Conservation (phyloP, 768 basidiomycete species). For the Termitomyces sp. region DNA sequence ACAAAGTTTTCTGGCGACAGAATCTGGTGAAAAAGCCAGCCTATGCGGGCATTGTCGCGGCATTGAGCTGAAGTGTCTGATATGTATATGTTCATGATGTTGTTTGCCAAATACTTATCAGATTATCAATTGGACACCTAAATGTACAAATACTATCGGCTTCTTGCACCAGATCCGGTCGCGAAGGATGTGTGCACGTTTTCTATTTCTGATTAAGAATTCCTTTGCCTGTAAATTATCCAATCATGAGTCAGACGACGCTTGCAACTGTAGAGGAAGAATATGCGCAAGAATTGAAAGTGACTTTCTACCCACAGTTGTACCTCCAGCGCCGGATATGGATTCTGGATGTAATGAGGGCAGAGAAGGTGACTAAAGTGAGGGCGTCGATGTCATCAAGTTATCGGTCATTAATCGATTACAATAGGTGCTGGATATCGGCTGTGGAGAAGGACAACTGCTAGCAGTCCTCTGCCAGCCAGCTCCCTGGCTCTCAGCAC, state of each 20-base stretch:
- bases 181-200: not conserved
- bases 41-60: slow-evolving; percentile 38
- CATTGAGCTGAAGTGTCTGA: not conserved
- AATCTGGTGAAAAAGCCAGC: slow-evolving; percentile 39
- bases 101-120: not conserved
- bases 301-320: slow-evolving; percentile 65
- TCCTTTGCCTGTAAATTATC: not conserved
- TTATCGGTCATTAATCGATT: not conserved
- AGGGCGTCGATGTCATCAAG: slow-evolving; percentile 10
- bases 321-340: slow-evolving; percentile 65
- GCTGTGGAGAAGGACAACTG: slow-evolving; percentile 79
- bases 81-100: not conserved
- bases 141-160: not conserved
- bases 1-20: slow-evolving; percentile 12
- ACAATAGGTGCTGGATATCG: slow-evolving; percentile 69
- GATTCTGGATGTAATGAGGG: slow-evolving; percentile 58
- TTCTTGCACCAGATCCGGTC: not conserved
- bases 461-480: slow-evolving; percentile 68
- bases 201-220: not conserved
- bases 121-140: not conserved
- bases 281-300: slow-evolving; percentile 34
- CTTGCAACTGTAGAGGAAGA: slow-evolving; percentile 8
- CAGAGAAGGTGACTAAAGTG: slow-evolving; percentile 51
- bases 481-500: slow-evolving; percentile 58
- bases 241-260: slow-evolving; percentile 1